Conservation (phyloP, 2,329 filamentous ascomycete genomes). For the Paraphaeosphaeria minitans region DNA sequence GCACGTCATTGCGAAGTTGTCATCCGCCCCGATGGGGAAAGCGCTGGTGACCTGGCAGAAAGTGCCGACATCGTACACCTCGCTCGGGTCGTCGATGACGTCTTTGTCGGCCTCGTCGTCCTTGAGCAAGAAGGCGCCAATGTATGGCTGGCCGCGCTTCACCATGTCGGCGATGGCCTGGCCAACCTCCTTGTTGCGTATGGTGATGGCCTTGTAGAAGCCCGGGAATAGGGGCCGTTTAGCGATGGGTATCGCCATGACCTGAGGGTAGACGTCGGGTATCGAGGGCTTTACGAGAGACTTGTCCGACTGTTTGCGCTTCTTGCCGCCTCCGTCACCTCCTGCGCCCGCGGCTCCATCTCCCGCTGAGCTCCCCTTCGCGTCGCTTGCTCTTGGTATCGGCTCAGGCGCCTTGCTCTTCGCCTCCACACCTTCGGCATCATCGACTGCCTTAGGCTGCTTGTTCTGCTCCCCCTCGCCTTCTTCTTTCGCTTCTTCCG, state of each 20-base stretch:
- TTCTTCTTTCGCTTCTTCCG: conserved; percentile 49
- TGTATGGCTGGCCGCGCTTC: conserved; percentile 94
- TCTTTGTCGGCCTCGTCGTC: conserved; percentile 94
- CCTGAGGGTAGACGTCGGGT: conserved; percentile 94
- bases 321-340: conserved; percentile 67
- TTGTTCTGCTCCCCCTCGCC: conserved; percentile 48
- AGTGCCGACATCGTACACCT: conserved; percentile 94
- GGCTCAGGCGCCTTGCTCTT: conserved; percentile 58
- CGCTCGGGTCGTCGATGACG: conserved; percentile 84
- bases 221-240: conserved; percentile 93
- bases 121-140: conserved; percentile 96
- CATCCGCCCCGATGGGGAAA: conserved; percentile 80
- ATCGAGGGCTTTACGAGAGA: conserved; percentile 85
- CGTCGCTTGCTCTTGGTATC: conserved; percentile 60
- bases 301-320: conserved; percentile 74
- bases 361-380: conserved; percentile 64
- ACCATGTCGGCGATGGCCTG: conserved; percentile 95
- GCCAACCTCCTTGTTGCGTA: conserved; percentile 89
- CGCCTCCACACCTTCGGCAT: conserved; percentile 45
- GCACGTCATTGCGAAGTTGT: conserved; percentile 83
- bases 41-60: conserved; percentile 98
- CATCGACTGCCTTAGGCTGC: conserved; percentile 50
- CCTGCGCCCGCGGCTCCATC: conserved; percentile 52
- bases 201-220: conserved; percentile 98
- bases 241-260: conserved; percentile 95